These are phyloP conservation scores for Colletotrichum spaethianum DNA, from an alignment of 2,329 filamentous ascomycete species.

Conservation along the genomic window DNA sequence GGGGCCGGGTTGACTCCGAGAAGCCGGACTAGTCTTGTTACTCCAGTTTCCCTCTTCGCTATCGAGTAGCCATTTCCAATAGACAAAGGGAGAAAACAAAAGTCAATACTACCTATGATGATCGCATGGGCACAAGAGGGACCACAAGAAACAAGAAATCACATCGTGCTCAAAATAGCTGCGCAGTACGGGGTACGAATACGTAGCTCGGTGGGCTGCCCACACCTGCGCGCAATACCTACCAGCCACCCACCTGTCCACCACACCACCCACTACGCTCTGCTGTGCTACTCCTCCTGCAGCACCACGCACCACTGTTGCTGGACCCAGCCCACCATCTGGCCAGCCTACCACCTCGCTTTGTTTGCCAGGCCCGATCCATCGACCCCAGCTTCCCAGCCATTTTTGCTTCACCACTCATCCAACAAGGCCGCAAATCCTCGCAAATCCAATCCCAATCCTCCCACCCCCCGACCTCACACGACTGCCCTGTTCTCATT, in stretches of 20 bases:
- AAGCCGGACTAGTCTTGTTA: background rate
- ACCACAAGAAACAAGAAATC: too few species aligned
- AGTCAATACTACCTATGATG: background rate
- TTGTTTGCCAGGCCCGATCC: constrained; percentile 39
- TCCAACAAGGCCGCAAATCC: constrained; percentile 33
- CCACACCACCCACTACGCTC: constrained; percentile 30
- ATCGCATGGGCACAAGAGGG: background rate
- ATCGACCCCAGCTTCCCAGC: constrained; percentile 42
- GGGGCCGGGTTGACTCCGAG: background rate
- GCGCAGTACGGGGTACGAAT: constrained; percentile 3
- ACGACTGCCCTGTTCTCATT: constrained; percentile 36
- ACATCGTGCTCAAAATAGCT: constrained; percentile 9
- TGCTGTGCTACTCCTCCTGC: constrained; percentile 32
- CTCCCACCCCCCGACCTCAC: constrained; percentile 34
- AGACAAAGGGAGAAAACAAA: background rate
- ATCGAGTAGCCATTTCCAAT: background rate
- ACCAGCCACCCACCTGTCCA: constrained; percentile 37
- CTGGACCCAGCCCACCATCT: constrained; percentile 38
- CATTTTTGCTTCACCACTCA: constrained; percentile 38
- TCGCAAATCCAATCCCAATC: constrained; percentile 34
- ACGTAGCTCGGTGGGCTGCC: constrained; percentile 36
- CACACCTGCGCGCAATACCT: constrained; percentile 29
- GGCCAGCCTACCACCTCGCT: constrained; percentile 33
- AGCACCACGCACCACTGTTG: constrained; percentile 29
- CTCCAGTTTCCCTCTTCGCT: background rate